These are phyloP conservation scores for Schizochytrium sp. DNA, from an alignment of 108 stramenopile genomes.

Conservation along the genomic window DNA sequence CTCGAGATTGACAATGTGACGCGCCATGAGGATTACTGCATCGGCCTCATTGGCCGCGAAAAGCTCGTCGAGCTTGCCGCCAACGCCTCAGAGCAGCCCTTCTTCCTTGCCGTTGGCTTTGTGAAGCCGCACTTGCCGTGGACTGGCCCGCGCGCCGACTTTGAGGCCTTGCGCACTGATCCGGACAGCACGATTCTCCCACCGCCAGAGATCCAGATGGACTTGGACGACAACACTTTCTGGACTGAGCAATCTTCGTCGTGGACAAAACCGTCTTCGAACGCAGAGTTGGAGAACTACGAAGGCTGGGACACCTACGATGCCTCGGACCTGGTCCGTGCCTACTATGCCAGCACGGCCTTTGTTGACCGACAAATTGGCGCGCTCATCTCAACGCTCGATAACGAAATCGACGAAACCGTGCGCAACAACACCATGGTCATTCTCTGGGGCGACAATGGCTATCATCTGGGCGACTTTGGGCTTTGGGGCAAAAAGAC, in stretches of 20 bases:
- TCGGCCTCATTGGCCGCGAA: neutral
- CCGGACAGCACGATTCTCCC: neutral
- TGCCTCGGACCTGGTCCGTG: neutral
- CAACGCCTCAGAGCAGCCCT: neutral
- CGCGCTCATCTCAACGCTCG: neutral
- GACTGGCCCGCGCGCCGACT: neutral
- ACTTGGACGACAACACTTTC: neutral
- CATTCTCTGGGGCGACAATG: neutral
- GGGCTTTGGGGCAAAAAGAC: slow-evolving; percentile 6
- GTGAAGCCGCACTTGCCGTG: slow-evolving; percentile 20
- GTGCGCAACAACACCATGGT: neutral
- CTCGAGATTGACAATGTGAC: neutral
- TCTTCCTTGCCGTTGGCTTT: slow-evolving; percentile 21
- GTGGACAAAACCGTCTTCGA: neutral
- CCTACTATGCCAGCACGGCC: neutral
- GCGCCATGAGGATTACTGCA: neutral
- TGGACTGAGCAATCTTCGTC: neutral
- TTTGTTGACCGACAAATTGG: slow-evolving; percentile 15
- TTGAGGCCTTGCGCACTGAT: neutral
- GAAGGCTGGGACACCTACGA: neutral
- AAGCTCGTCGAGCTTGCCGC: neutral
- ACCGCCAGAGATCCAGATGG: neutral
- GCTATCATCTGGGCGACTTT: neutral
- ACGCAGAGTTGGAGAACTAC: neutral
- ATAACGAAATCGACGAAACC: neutral